Evolutionary conservation across 2,329 filamentous ascomycete genomes (phyloP).

Genomic region (Aspergillus sergii): DNA sequence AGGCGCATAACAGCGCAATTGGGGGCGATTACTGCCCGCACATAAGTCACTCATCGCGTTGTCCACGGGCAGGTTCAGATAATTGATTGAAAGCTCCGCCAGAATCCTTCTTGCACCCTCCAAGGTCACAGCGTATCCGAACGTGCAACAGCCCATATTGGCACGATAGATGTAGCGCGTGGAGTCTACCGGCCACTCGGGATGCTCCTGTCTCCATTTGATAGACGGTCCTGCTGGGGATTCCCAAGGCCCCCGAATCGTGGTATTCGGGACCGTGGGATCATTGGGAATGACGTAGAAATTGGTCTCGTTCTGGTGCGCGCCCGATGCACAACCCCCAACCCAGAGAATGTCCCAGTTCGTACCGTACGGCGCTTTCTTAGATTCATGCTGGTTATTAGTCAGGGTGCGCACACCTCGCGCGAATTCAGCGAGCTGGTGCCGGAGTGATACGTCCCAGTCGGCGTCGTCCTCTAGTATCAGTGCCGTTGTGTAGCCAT

Average conservation of each 20-base stretch:
- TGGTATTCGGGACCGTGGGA: constrained; percentile 26
- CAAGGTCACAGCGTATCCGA: constrained; percentile 43
- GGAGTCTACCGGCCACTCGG: constrained; percentile 28
- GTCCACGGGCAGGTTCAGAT: constrained; percentile 40
- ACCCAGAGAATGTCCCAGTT: constrained; percentile 58
- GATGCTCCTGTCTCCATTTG: constrained; percentile 21
- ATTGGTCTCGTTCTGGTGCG: constrained; percentile 30
- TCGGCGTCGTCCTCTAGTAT: constrained; percentile 62
- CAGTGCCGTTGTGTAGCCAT: constrained; percentile 51
- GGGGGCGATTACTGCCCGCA: constrained; percentile 38
- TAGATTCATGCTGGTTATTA: constrained; percentile 26
- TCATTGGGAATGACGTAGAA: constrained; percentile 35
- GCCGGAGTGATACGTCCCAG: constrained; percentile 57
- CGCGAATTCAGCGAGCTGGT: constrained; percentile 49
- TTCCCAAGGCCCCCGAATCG: constrained; percentile 15
- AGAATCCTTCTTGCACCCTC: constrained; percentile 42
- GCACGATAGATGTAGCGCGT: constrained; percentile 42
- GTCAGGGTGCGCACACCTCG: constrained; percentile 33
- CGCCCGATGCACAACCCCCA: constrained; percentile 49
- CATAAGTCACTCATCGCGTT: constrained; percentile 53
- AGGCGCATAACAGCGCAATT: constrained; percentile 40
- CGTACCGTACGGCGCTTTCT: constrained; percentile 52
- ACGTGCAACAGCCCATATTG: constrained; percentile 36
- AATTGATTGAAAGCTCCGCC: constrained; percentile 31
- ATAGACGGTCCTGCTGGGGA: constrained; percentile 24